These are phyloP conservation scores for Rhododendron mucronatum DNA, from an alignment of 148 eudicot genomes.

Conservation along the genomic window DNA sequence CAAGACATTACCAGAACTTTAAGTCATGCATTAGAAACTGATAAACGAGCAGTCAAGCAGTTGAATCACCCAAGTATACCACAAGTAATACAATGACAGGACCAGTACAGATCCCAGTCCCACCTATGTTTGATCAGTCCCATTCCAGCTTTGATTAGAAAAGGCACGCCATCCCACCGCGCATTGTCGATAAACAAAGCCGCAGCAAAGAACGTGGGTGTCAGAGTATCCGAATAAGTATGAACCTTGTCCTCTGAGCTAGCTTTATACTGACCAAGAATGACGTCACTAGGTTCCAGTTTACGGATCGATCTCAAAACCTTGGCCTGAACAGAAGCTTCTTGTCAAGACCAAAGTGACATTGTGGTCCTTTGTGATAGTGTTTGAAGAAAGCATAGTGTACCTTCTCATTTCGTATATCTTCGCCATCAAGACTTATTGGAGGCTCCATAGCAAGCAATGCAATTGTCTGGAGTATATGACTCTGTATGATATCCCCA, in stretches of 20 bases:
- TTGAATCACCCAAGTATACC: background rate
- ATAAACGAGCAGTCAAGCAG: background rate
- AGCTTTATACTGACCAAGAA: constrained; percentile 36
- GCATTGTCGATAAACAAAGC: constrained; percentile 34
- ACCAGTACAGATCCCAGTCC: background rate
- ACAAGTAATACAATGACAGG: background rate
- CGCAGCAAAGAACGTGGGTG: constrained; percentile 35
- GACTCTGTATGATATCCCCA: constrained; percentile 32
- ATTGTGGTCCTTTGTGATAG: background rate
- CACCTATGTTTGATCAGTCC: constrained; percentile 27
- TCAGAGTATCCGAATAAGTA: constrained; percentile 15
- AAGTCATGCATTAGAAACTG: background rate
- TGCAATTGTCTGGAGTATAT: constrained; percentile 31
- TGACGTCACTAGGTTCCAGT: constrained; percentile 20
- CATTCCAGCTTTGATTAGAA: constrained; percentile 30
- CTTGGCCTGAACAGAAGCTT: constrained; percentile 33
- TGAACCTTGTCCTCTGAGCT: constrained; percentile 19
- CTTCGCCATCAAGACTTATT: constrained; percentile 36
- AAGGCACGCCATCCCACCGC: constrained; percentile 43
- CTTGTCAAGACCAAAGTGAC: background rate
- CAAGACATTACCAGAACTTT: background rate
- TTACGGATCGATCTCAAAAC: constrained; percentile 34
- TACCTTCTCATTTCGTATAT: constrained; percentile 45
- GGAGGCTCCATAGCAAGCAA: constrained; percentile 45
- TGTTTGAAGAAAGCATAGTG: background rate